These are phyloP conservation scores for Coemansia sp. DNA, from an alignment of 192 early-diverging fungal genomes.

Conservation along the genomic window DNA sequence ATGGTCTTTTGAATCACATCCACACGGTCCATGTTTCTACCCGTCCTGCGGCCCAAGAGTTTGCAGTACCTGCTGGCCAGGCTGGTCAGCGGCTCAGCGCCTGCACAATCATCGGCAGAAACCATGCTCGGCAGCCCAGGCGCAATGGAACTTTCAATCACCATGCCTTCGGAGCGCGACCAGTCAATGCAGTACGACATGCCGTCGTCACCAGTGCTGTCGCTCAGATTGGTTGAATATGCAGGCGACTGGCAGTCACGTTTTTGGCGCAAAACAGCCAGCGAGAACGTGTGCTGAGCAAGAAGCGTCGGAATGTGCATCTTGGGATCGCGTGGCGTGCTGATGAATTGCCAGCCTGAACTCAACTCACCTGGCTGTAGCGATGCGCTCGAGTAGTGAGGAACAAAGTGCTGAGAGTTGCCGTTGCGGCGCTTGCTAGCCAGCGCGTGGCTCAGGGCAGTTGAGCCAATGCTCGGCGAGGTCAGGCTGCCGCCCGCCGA, in stretches of 20 bases:
- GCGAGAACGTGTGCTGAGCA: constrained; percentile 45
- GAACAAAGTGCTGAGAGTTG: constrained; percentile 50
- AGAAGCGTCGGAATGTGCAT: constrained; percentile 50
- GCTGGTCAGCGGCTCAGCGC: not conserved
- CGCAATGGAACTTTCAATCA: constrained; percentile 20
- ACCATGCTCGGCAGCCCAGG: constrained; percentile 15
- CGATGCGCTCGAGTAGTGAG: constrained; percentile 41
- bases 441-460: not conserved
- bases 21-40: constrained; percentile 16
- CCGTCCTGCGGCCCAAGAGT: not conserved
- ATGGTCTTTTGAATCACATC: constrained; percentile 50
- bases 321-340: constrained; percentile 41
- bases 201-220: not conserved
- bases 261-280: constrained; percentile 29
- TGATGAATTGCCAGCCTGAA: constrained; percentile 55
- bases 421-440: constrained; percentile 8
- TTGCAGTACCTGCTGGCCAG: not conserved
- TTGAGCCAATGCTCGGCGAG: not conserved
- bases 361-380: constrained; percentile 10
- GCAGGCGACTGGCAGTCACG: constrained; percentile 6
- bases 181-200: constrained; percentile 56
- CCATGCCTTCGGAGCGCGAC: constrained; percentile 48
- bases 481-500: constrained; percentile 4
- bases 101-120: not conserved
- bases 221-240: not conserved